Conservation (phyloP, 2,329 filamentous ascomycete species). For the Rhytidhysteron rufulum region DNA sequence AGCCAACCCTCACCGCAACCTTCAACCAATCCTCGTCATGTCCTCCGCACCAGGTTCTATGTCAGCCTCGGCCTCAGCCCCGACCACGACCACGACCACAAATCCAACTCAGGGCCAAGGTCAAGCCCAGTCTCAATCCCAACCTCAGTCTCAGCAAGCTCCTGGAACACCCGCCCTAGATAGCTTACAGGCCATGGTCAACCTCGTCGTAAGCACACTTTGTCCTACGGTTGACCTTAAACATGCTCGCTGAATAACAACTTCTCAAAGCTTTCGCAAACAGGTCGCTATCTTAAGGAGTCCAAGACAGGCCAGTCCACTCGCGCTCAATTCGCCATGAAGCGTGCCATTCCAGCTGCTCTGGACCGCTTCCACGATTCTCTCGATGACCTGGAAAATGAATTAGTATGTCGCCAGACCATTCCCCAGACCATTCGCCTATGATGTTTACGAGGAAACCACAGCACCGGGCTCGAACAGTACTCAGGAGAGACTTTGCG, state of each 20-base stretch:
- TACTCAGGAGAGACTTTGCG: constrained; percentile 35
- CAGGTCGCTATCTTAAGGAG: constrained; percentile 44
- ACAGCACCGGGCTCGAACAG: constrained; percentile 25
- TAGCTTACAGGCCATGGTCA: constrained; percentile 45
- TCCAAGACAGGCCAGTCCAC: constrained; percentile 27
- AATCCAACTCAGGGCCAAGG: too few relatives aligned
- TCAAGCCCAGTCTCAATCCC: too few relatives aligned
- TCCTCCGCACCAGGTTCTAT: too few relatives aligned
- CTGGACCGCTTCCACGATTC: constrained; percentile 45
- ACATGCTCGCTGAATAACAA: constrained; percentile 7
- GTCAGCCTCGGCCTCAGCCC: too few relatives aligned
- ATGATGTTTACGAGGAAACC: neutral
- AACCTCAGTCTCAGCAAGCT: too few relatives aligned
- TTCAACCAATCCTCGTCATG: too few relatives aligned
- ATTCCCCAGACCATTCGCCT: neutral
- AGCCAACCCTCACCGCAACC: neutral
- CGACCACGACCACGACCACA: too few relatives aligned
- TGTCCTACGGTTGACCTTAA: constrained; percentile 6
- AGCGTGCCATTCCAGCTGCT: constrained; percentile 40
- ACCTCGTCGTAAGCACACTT: constrained; percentile 40
- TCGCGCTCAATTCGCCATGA: constrained; percentile 27
- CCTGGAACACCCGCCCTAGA: constrained; percentile 35
- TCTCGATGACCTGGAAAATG: constrained; percentile 49
- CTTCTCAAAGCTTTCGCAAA: constrained; percentile 37
- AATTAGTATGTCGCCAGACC: constrained; percentile 33